Base-by-base conservation (phyloP, 2,329 filamentous ascomycete species). In the Penicillium sp. region DNA sequence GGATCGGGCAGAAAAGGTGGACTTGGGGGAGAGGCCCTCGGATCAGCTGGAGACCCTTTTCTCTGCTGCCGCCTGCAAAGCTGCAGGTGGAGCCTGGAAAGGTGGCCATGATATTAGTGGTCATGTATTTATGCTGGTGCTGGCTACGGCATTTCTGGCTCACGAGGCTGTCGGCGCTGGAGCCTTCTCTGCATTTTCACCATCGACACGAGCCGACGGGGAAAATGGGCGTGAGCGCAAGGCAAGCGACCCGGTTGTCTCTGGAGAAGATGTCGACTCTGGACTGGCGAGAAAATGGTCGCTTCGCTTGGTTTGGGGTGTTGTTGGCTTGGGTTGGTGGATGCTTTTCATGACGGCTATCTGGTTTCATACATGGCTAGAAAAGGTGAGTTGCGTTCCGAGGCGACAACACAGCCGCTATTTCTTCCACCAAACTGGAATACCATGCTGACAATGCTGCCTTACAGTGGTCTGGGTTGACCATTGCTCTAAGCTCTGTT, bases 301-400 rank as follows among this genome's bases (percentile, higher is more conserved):
- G 66, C 79, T 67, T 62, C 84, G 73, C 73, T 77, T 81, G 58
- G 75, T 78, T 5, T 76, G 83, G 25, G 83, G 72, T 0, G 86
- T 97, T 28, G 84, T 90, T 17, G 87, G 77, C 0, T 70, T 97
- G 71, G 91, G 89, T 71, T 85, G 88, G 81, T 98, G 95, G 91
- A 99, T 99, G 95, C 77, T 99, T 73, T 82, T 98, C 62, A 99
- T 99, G 95, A 99, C 95, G 42, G 93, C 93, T 2, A 93, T 96
- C 41, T 99, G 94, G 82, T 99, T 99, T 72, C 95, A 99, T 76
- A 99, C 95, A 0, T 98, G 94, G 93, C 88, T 96, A 69, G 95
- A 99, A 81, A 99, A 98, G 89, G 89, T 90, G 69, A 71, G 83
- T 47, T 25, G 73, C n/a, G 25, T n/a, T 31, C 4, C 12, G 6